Percentiles rank a stretch among this genome's conserved stretches.
Evolutionary conservation across 139 green algal species (phyloP).

Genomic region (Edaphochlamys debaryana): DNA sequence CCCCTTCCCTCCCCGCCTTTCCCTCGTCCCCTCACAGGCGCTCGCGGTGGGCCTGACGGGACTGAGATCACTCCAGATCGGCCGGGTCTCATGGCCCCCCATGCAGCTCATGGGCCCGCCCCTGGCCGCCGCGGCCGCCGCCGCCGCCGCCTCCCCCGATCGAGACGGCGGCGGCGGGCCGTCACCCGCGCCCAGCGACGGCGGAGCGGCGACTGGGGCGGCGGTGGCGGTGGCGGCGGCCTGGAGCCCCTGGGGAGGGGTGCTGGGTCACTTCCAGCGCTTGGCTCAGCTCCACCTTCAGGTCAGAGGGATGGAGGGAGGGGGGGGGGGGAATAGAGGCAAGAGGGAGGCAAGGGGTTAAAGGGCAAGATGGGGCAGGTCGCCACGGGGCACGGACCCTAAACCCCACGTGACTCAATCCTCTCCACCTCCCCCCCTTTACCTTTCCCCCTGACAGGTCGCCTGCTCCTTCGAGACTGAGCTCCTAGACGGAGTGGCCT

Average conservation of each 20-base stretch:
- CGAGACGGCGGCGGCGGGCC: too few species aligned
- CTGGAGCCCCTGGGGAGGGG: background rate
- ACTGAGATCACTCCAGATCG: background rate
- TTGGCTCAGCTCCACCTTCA: slow-evolving; percentile 17
- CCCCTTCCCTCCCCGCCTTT: too few species aligned
- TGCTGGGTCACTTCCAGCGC: background rate
- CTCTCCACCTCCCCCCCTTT: background rate
- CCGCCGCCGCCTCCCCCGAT: too few species aligned
- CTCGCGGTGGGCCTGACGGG: background rate
- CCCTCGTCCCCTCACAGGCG: too few species aligned
- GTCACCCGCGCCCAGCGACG: too few species aligned
- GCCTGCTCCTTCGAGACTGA: slow-evolving; percentile 27
- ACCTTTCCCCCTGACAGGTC: background rate
- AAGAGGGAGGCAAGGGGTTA: too few species aligned
- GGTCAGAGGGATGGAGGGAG: background rate
- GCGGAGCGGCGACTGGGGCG: background rate
- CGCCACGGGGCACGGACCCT: too few species aligned
- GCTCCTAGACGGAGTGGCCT: slow-evolving; percentile 9
- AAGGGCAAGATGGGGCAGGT: too few species aligned
- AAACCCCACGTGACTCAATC: too few species aligned
- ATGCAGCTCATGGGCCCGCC: background rate
- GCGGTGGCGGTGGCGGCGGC: background rate
- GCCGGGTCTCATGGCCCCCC: slow-evolving; percentile 22
- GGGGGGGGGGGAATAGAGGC: too few species aligned
- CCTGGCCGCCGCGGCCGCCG: too few species aligned